Conservation (phyloP, 768 basidiomycete species). For the Boletus rex-veris region DNA sequence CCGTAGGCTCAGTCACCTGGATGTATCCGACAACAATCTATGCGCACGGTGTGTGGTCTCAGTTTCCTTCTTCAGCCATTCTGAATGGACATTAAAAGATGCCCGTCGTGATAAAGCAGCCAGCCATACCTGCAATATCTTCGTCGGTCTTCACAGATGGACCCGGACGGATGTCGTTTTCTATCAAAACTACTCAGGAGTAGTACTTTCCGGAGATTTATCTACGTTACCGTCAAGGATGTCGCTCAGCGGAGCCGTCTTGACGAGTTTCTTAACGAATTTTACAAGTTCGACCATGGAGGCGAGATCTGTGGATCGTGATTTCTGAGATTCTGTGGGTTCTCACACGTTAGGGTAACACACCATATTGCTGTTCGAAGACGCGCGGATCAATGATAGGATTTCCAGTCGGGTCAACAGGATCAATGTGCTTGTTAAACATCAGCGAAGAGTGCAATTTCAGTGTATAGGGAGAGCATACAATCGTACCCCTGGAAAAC, state of each 20-base stretch:
- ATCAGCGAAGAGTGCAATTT: background rate
- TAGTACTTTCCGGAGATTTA: background rate
- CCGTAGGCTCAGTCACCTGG: background rate
- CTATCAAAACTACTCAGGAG: background rate
- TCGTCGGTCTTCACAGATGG: background rate
- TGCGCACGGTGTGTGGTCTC: background rate
- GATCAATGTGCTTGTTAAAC: background rate
- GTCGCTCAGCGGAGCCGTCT: background rate
- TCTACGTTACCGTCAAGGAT: background rate
- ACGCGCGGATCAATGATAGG: conserved; percentile 1
- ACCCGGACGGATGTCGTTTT: background rate
- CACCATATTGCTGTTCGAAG: conserved; percentile 1
- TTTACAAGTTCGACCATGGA: background rate
- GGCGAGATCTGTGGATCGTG: background rate
- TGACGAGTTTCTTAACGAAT: background rate
- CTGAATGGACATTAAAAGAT: background rate
- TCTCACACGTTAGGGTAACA: background rate
- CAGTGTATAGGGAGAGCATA: background rate
- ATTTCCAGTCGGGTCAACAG: background rate
- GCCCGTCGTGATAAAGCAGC: background rate
- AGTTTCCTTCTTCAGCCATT: background rate
- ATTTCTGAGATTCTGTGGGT: too few species aligned
- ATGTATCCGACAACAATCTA: too few species aligned
- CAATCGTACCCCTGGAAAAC: conserved; percentile 1
- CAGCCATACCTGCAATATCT: background rate